These are phyloP conservation scores for Pulveroboletus sp. DNA, from an alignment of 768 basidiomycete genomes.

Conservation along the genomic window DNA sequence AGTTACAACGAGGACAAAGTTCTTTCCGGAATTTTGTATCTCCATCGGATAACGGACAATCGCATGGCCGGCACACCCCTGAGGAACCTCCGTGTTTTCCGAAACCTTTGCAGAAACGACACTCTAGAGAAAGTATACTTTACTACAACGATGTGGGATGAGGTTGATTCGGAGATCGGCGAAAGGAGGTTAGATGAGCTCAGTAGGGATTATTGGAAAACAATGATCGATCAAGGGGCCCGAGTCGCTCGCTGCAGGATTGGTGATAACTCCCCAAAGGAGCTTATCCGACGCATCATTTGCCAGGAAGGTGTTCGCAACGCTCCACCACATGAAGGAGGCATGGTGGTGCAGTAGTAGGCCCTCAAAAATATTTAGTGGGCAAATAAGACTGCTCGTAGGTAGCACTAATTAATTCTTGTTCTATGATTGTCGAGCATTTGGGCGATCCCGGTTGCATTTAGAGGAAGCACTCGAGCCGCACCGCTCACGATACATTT, in stretches of 20 bases:
- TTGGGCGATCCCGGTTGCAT: too few species aligned
- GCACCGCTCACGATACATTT: too few species aligned
- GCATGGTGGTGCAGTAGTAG: too few species aligned
- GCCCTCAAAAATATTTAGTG: too few species aligned
- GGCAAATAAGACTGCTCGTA: too few species aligned
- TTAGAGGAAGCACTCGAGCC: too few species aligned
- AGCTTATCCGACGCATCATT: slow-evolving; percentile 6
- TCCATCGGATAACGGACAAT: slow-evolving; percentile 39
- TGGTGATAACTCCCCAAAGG: slow-evolving; percentile 4
- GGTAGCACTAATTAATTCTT: too few species aligned
- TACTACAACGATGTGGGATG: slow-evolving; percentile 29
- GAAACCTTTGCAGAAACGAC: slow-evolving; percentile 23
- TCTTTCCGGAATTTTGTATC: slow-evolving; percentile 36
- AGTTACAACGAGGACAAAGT: slow-evolving; percentile 10
- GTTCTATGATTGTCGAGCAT: too few species aligned
- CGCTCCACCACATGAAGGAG: slow-evolving; percentile 1
- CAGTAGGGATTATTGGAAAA: neutral
- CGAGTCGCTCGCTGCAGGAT: slow-evolving; percentile 1
- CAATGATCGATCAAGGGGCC: slow-evolving; percentile 5
- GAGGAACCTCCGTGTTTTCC: slow-evolving; percentile 34
- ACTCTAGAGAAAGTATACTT: slow-evolving; percentile 33
- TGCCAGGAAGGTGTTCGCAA: neutral
- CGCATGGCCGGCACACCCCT: slow-evolving; percentile 33
- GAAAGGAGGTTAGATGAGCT: slow-evolving; percentile 8
- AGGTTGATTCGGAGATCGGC: slow-evolving; percentile 22